Evolutionary conservation across 2,329 filamentous ascomycete species (phyloP).

Genomic region (Fusarium nelsonii): DNA sequence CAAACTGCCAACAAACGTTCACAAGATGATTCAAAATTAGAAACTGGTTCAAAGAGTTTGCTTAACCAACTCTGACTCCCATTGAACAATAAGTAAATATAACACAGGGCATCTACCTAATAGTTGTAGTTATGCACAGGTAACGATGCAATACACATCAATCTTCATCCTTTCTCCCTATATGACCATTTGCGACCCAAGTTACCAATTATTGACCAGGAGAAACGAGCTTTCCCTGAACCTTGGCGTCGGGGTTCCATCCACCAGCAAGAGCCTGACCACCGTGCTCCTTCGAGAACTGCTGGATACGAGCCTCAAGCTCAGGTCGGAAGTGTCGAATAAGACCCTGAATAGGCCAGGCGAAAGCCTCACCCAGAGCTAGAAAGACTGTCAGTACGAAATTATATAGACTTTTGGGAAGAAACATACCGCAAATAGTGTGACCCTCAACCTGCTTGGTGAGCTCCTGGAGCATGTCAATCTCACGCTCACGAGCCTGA

Average conservation of each 20-base stretch:
- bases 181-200: slow-evolving; percentile 29
- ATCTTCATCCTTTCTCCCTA: slow-evolving; percentile 36
- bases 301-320: slow-evolving; percentile 89
- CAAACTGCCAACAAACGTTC: neutral
- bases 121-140: slow-evolving; percentile 48
- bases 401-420: neutral
- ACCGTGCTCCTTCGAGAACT: slow-evolving; percentile 79
- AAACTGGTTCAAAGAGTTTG: neutral
- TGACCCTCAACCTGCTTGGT: slow-evolving; percentile 99
- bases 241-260: slow-evolving; percentile 80
- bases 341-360: slow-evolving; percentile 97
- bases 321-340: slow-evolving; percentile 99
- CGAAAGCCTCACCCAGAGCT: slow-evolving; percentile 96
- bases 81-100: slow-evolving; percentile 49
- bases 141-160: slow-evolving; percentile 42
- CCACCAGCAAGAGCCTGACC: slow-evolving; percentile 86
- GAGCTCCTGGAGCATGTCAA: slow-evolving; percentile 99
- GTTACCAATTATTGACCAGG: slow-evolving; percentile 81
- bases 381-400: slow-evolving; percentile 48
- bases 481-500: slow-evolving; percentile 88
- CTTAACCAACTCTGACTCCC: slow-evolving; percentile 25
- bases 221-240: slow-evolving; percentile 85
- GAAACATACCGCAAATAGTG: slow-evolving; percentile 88
- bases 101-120: slow-evolving; percentile 49
- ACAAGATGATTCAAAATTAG: neutral